Percentiles rank a stretch among this genome's conserved stretches.
Evolutionary conservation across 1,284 basidiomycete species (phyloP).

Genomic region (Cerioporus squamosus): DNA sequence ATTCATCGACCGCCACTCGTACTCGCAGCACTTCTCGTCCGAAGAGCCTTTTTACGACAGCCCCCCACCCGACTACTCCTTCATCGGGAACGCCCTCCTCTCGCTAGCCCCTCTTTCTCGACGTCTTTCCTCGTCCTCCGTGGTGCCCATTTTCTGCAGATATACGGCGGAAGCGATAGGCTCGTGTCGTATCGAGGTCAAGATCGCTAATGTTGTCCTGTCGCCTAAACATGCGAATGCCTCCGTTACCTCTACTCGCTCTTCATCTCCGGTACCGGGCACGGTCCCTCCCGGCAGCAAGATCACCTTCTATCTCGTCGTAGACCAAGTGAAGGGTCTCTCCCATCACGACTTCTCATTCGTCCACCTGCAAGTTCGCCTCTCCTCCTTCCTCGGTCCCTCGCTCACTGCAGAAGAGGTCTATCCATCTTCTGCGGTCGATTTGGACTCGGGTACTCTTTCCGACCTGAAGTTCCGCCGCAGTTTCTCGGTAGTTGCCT

Average conservation of each 20-base stretch:
- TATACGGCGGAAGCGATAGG: conserved; percentile 95
- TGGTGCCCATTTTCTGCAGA: conserved; percentile 87
- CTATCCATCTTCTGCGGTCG: conserved; percentile 74
- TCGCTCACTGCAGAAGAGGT: conserved; percentile 78
- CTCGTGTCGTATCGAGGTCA: conserved; percentile 85
- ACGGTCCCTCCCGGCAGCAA: conserved; percentile 73
- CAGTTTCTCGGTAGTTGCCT: conserved; percentile 78
- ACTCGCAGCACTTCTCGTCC: conserved; percentile 91
- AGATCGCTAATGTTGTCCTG: conserved; percentile 70
- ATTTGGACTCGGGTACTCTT: conserved; percentile 73
- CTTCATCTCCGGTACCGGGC: conserved; percentile 71
- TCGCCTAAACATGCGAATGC: conserved; percentile 62
- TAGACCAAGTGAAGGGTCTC: conserved; percentile 87
- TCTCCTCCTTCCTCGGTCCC: conserved; percentile 81
- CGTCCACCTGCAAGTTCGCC: conserved; percentile 83
- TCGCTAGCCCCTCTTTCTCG: conserved; percentile 84
- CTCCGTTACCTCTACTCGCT: conserved; percentile 67
- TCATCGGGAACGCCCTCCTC: conserved; percentile 86
- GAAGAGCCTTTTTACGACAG: conserved; percentile 93
- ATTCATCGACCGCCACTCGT: conserved; percentile 92
- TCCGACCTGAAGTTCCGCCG: conserved; percentile 83
- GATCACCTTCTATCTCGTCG: conserved; percentile 79
- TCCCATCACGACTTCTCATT: conserved; percentile 86
- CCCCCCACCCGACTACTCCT: conserved; percentile 86
- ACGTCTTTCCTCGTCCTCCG: conserved; percentile 74